These are phyloP conservation scores for Suhomyces coccinellae DNA, from an alignment of 1,139 yeast genomes.

Conservation along the genomic window DNA sequence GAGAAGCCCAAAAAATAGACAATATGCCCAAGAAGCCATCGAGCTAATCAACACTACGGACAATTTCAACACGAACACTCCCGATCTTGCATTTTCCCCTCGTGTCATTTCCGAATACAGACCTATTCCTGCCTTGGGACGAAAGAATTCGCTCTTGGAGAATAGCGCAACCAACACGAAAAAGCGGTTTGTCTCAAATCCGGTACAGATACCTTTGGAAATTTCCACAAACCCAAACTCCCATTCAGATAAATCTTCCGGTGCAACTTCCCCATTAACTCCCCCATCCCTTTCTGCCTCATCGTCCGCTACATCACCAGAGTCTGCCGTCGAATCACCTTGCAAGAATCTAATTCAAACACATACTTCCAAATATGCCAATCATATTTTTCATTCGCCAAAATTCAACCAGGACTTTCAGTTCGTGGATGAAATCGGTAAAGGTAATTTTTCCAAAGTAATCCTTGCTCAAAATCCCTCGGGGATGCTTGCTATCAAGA, in stretches of 20 bases:
- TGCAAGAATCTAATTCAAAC: not conserved
- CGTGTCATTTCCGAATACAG: conserved; percentile 39
- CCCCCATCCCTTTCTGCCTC: conserved; percentile 13
- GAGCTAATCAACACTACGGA: not conserved
- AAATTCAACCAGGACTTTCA: conserved; percentile 19
- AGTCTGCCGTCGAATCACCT: conserved; percentile 5
- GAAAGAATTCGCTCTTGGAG: conserved; percentile 23
- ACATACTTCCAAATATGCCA: conserved; percentile 12
- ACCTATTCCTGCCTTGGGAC: conserved; percentile 26
- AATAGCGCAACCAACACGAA: conserved; percentile 12
- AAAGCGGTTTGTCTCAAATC: conserved; percentile 27
- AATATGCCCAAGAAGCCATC: not conserved
- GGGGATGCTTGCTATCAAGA: conserved; percentile 39
- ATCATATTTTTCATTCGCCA: conserved; percentile 16
- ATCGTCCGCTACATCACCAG: conserved; percentile 13
- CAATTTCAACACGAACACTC: not conserved
- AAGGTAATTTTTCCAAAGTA: conserved; percentile 63
- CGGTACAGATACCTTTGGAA: conserved; percentile 11
- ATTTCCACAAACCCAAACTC: not conserved
- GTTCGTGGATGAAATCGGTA: conserved; percentile 44
- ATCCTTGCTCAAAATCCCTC: conserved; percentile 36
- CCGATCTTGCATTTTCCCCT: conserved; percentile 1
- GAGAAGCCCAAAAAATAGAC: conserved; percentile 6
- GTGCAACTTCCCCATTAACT: conserved; percentile 8
- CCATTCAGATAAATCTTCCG: conserved; percentile 6